Evolutionary conservation across 345 rosid genomes (phyloP).

Genomic region (Eucalyptus lansdowneana): DNA sequence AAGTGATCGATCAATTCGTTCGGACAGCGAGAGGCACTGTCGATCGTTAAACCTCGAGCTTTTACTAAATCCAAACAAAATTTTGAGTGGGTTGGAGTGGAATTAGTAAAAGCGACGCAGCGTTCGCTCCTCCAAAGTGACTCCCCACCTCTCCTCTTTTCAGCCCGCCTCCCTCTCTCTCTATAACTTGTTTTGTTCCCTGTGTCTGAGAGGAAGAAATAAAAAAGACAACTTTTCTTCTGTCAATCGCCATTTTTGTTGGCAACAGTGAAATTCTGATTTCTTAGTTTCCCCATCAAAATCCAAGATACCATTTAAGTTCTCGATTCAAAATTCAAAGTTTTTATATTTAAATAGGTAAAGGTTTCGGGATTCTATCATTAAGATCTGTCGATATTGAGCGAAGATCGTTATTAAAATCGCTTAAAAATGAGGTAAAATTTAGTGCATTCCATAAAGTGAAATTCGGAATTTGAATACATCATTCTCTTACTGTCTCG

Average conservation of each 20-base stretch:
- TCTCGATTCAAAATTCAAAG: too few relatives aligned
- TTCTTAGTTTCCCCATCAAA: not conserved
- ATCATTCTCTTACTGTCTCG: rapidly evolving
- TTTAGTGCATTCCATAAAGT: not conserved
- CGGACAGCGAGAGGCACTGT: not conserved
- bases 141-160: not conserved
- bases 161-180: not conserved
- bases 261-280: not conserved
- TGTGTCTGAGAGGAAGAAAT: not conserved
- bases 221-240: not conserved
- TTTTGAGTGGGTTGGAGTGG: constrained; percentile 3
- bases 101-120: constrained; percentile 18
- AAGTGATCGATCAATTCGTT: not conserved
- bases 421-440: not conserved
- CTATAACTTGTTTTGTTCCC: not conserved
- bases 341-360: not conserved
- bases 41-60: not conserved
- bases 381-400: rapidly evolving
- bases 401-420: rapidly evolving
- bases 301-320: not conserved
- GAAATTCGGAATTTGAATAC: not conserved
- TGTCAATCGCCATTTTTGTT: not conserved
- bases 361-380: rapidly evolving
- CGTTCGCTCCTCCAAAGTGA: not conserved
- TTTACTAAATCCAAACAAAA: not conserved